Percentiles rank a stretch among this genome's conserved stretches.
Conservation (phyloP, 106 monocot species). For the Dendrobium huoshanense region DNA sequence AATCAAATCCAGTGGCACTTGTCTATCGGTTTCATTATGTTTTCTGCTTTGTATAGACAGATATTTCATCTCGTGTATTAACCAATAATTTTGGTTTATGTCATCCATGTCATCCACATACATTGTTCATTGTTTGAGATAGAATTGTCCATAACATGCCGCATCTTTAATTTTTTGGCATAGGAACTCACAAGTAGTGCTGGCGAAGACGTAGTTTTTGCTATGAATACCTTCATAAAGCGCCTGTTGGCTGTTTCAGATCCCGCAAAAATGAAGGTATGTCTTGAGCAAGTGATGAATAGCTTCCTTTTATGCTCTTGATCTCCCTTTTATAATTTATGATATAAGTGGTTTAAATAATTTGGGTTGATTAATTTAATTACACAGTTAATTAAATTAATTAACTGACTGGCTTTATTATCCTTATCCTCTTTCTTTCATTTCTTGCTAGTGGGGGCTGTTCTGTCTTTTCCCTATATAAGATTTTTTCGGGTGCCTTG, state of each 20-base stretch:
- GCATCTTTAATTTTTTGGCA: background rate
- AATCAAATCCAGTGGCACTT: background rate
- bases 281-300: background rate
- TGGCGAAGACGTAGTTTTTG: constrained; percentile 87
- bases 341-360: too few species aligned
- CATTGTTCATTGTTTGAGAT: background rate
- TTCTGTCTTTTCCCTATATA: too few species aligned
- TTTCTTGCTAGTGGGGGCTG: too few species aligned
- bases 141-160: background rate
- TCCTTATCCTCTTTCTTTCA: too few species aligned
- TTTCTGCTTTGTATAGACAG: background rate
- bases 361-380: too few species aligned
- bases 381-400: too few species aligned
- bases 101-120: background rate
- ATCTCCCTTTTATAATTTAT: background rate
- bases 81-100: background rate
- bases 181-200: constrained; percentile 85
- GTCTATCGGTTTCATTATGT: background rate
- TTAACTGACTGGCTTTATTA: too few species aligned
- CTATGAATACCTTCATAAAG: constrained; percentile 94
- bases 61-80: background rate
- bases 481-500: too few species aligned
- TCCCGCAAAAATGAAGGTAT: constrained; percentile 87
- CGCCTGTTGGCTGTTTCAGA: constrained; percentile 80
- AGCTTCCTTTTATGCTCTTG: background rate